Base-by-base conservation (phyloP, 2,329 filamentous ascomycete genomes). In the Scedosporium dehoogii region DNA sequence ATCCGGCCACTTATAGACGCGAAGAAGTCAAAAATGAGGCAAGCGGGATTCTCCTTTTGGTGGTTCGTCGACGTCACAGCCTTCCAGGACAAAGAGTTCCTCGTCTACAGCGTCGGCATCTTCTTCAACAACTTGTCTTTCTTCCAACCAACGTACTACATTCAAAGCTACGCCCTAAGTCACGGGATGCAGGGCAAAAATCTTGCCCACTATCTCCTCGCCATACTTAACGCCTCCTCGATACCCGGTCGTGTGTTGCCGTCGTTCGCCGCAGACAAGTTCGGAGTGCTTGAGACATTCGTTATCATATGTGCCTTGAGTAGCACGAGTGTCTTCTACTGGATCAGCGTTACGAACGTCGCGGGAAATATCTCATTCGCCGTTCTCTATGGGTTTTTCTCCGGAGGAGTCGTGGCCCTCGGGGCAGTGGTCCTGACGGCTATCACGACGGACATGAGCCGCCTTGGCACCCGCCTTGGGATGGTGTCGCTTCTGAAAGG, bases 181-280 rank as follows among this genome's bases (percentile, higher is more conserved):
- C 67, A 71, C 7, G 71, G 74, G 0, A 64, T 72, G 60, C 69
- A 70, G 1, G 68, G 68, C 3, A 66, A 68, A 42, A 67, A 67
- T 18, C 66, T 79, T 4, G 73, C 73, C 1, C 69, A 73, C 14
- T 81, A 82, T 63, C 72, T 82, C 27, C 70, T 83, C 4, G 71
- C 80, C 2, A 77, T 83, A 56, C 73, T 82, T 60, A 83, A 82
- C 67, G 79, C 75, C 1, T 74, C 77, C 0, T 79, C 79, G 0
- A 71, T 81, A 4, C 73, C 79, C 9, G 81, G 81, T 0, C 76
- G 81, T 6, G 70, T 82, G 1, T 66, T 80, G 0, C 79, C 78
- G 0, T 76, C 76, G 4, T 73, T 77, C 12, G 63, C 81, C 3
- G 78, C 78, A 0, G 75, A 77, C 61, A 70, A 68, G 38, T 63